Evolutionary conservation across 805 yeast species (phyloP), one percentile per base, ranked within the genome.

Genomic region (Candida boidinii): DNA sequence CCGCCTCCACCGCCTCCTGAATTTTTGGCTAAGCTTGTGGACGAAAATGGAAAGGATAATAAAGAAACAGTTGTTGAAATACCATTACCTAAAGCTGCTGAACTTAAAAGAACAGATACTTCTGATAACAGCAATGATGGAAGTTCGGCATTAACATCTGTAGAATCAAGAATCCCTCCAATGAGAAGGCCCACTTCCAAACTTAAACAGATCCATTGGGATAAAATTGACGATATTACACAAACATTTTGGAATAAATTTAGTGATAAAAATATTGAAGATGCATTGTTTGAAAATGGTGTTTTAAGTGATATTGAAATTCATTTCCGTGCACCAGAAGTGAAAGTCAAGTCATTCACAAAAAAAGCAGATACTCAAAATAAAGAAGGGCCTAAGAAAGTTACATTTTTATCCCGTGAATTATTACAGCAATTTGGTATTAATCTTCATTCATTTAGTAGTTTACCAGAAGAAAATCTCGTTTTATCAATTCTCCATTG

Each of bases 161-260:
- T 26, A 19, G 29, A 10, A 10, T 25, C 29, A 13, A 28, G 22
- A 16, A 17, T 36, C 2, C 13, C 30, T 13, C 4, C 27, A 1
- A 18, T 46, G 9, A 45, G 43, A 28, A 42, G 52, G 22, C 48
- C 54, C 11, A 33, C 49, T 5, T 39, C 46, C 39, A 77, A 74
- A 53, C 57, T 82, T 58, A 82, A 80, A 48, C 94, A 82, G 46
- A 70, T 82, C 40, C 94, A 82, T 45, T 82, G 92, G 94, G 92
- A 82, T 41, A 80, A 75, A 47, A 59, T 82, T 29, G 82, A 77
- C 11, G 54, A 63, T 30, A 60, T 77, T 12, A 60, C 64, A 13
- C 64, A 70, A 26, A 78, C 92, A 0, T 67, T 82, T 43, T 82
- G 94, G 94, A 65, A 64, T 20, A 53, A 56, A 15, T 45, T 56